Conservation (phyloP, 1,284 basidiomycete genomes). For the Moniliophthora roreri region DNA sequence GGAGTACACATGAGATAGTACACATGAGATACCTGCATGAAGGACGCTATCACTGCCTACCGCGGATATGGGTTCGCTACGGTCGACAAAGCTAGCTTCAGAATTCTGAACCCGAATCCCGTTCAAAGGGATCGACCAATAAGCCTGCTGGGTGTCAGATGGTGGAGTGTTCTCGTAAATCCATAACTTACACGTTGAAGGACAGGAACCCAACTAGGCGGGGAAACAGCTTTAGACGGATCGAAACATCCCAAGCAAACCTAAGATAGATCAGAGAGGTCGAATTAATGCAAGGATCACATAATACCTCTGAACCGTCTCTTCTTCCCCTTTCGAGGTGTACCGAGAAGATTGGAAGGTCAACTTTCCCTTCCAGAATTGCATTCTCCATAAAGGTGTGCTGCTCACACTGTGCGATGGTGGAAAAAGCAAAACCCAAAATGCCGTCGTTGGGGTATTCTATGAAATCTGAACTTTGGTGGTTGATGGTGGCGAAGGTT, state of each 20-base stretch:
- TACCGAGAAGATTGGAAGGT: slow-evolving; percentile 54
- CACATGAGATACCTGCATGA: background rate
- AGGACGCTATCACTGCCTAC: background rate
- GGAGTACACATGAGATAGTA: slow-evolving; percentile 3
- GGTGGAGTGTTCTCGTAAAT: slow-evolving; percentile 36
- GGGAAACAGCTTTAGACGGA: slow-evolving; percentile 43
- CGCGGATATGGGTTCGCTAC: background rate
- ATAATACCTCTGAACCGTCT: slow-evolving; percentile 49
- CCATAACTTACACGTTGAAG: slow-evolving; percentile 14
- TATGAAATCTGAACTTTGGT: slow-evolving; percentile 43
- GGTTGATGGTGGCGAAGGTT: slow-evolving; percentile 45
- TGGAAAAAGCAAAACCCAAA: slow-evolving; percentile 57
- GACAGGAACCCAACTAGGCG: slow-evolving; percentile 52
- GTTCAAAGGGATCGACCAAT: slow-evolving; percentile 54
- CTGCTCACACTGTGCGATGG: slow-evolving; percentile 42
- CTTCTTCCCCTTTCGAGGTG: slow-evolving; percentile 47
- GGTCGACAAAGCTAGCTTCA: background rate
- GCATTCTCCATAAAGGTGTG: slow-evolving; percentile 67
- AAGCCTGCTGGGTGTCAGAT: slow-evolving; percentile 37
- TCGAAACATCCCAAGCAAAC: slow-evolving; percentile 63
- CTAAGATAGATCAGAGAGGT: slow-evolving; percentile 25
- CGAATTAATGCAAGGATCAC: background rate
- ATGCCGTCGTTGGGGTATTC: slow-evolving; percentile 51
- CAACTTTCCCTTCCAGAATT: slow-evolving; percentile 40
- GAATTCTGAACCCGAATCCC: slow-evolving; percentile 29